Conservation (phyloP, 306 rosid genomes). For the Rosa lucieae region DNA sequence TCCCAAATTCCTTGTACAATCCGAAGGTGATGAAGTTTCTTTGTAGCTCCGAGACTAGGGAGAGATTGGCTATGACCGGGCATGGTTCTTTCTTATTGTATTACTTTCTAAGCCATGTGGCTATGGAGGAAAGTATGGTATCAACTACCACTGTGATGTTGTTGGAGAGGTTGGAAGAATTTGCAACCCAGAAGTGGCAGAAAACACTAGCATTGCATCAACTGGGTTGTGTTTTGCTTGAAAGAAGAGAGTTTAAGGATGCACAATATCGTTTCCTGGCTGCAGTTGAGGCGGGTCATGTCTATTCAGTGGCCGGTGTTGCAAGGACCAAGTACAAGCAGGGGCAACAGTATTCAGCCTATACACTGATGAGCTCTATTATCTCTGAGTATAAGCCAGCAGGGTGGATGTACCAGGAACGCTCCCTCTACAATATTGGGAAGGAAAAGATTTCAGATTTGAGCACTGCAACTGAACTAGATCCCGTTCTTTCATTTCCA, state of each 20-base stretch:
- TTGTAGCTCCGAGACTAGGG: conserved; percentile 49
- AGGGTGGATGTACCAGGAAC: conserved; percentile 94
- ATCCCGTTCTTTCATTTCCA: conserved; percentile 76
- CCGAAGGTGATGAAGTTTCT: conserved; percentile 47
- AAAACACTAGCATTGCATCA: conserved; percentile 65
- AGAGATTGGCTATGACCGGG: conserved; percentile 50
- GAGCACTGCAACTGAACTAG: conserved; percentile 65
- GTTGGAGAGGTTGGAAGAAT: conserved; percentile 62
- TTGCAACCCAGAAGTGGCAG: conserved; percentile 65
- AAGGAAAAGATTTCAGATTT: conserved; percentile 68
- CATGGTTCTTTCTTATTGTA: conserved; percentile 65
- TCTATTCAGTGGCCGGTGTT: conserved; percentile 68
- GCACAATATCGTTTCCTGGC: conserved; percentile 56
- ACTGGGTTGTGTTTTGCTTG: conserved; percentile 65
- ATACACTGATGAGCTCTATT: conserved; percentile 61
- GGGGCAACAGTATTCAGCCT: conserved; percentile 77
- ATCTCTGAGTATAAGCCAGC: conserved; percentile 59
- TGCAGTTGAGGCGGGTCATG: conserved; percentile 66
- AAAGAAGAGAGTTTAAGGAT: conserved; percentile 58
- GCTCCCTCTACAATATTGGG: conserved; percentile 68
- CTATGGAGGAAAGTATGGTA: conserved; percentile 70
- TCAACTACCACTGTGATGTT: conserved; percentile 61
- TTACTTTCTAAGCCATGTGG: conserved; percentile 71
- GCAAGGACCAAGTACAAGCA: conserved; percentile 70
- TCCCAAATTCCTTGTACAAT: conserved; percentile 50